Evolutionary conservation across 345 rosid species (phyloP).

Genomic region (Excoecaria cochinchinensis): DNA sequence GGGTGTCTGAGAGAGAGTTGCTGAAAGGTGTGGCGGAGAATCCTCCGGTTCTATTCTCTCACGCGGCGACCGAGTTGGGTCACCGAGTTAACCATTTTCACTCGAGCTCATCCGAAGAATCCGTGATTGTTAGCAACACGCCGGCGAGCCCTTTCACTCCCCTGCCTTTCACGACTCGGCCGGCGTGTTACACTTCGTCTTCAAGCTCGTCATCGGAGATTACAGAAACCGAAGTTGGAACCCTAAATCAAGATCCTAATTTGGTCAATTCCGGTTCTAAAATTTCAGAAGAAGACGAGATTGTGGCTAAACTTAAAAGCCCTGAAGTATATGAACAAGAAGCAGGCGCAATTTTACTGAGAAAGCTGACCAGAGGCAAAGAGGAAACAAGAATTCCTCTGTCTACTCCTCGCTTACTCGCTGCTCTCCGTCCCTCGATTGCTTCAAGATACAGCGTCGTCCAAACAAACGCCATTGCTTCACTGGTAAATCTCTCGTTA

Average conservation of each 20-base stretch:
- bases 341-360: constrained; percentile 18
- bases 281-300: constrained; percentile 23
- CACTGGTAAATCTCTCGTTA: constrained; percentile 30
- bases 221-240: constrained; percentile 20
- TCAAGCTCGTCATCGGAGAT: constrained; percentile 23
- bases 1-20: constrained; percentile 69
- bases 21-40: constrained; percentile 50
- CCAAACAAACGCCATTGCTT: constrained; percentile 28
- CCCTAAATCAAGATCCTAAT: constrained; percentile 16
- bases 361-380: constrained; percentile 23
- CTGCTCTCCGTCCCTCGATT: constrained; percentile 15
- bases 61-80: constrained; percentile 50
- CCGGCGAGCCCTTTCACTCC: constrained; percentile 56
- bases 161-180: constrained; percentile 65
- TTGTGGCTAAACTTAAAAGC: constrained; percentile 25
- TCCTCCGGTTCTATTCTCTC: constrained; percentile 25
- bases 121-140: constrained; percentile 20
- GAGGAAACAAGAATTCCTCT: constrained; percentile 25
- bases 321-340: constrained; percentile 28
- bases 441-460: constrained; percentile 21
- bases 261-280: constrained; percentile 21
- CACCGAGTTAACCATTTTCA: constrained; percentile 26
- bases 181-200: constrained; percentile 51
- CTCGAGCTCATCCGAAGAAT: constrained; percentile 34
- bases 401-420: constrained; percentile 17